phyloP scores from a whole-genome alignment of 192 early-diverging fungal genomes.

The Umbelopsis ramanniana region DNA sequence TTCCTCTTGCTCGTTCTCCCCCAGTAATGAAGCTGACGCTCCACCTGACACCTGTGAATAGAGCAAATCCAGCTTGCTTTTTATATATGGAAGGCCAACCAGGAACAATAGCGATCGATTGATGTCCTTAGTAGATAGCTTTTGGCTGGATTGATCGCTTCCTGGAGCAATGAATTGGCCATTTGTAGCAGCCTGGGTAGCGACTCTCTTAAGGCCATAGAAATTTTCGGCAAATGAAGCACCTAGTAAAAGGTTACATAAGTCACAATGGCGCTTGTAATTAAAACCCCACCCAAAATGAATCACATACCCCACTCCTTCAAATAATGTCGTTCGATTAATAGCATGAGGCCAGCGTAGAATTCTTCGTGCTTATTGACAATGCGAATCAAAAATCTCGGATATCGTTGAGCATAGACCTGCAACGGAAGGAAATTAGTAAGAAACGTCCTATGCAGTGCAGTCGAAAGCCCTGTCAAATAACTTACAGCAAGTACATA shows the following conservation, averaged over 20 bases:
- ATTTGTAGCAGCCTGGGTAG: constrained; percentile 45
- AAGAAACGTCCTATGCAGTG: not conserved
- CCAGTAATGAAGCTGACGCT: constrained; percentile 69
- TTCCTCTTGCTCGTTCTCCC: constrained; percentile 54
- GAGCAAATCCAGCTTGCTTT: constrained; percentile 70
- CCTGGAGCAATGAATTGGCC: constrained; percentile 25
- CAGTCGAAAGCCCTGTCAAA: no score
- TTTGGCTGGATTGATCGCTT: constrained; percentile 40
- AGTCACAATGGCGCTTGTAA: not conserved
- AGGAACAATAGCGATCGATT: constrained; percentile 69
- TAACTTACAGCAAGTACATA: constrained; percentile 76
- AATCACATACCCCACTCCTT: constrained; percentile 68
- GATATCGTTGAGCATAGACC: constrained; percentile 89
- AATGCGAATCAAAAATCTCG: constrained; percentile 75
- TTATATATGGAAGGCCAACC: constrained; percentile 77
- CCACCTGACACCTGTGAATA: constrained; percentile 72
- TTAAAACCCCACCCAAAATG: not conserved
- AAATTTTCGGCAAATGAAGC: constrained; percentile 92
- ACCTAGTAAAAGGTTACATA: constrained; percentile 42
- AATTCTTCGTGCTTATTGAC: constrained; percentile 84
- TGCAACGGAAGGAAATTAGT: constrained; percentile 26
- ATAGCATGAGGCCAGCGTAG: constrained; percentile 77
- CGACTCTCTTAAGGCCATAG: constrained; percentile 84
- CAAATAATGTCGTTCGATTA: constrained; percentile 86
- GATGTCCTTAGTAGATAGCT: constrained; percentile 56